Conservation (phyloP, 2,329 filamentous ascomycete species). For the Penicillium sp. region DNA sequence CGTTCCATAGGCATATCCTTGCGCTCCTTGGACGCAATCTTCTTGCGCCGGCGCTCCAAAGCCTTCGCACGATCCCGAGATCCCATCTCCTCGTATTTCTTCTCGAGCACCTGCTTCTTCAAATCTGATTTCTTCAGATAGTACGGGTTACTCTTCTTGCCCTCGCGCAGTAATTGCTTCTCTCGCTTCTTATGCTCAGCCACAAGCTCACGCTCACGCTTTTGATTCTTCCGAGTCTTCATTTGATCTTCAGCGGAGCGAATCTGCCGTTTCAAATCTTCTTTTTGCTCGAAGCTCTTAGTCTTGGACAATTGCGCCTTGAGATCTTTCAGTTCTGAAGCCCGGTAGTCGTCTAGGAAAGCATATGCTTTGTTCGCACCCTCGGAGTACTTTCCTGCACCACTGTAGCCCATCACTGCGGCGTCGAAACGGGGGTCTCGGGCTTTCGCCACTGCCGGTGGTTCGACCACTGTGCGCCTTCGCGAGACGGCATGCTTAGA, state of each 20-base stretch:
- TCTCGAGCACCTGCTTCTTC: slow-evolving; percentile 80
- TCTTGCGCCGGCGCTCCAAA: slow-evolving; percentile 88
- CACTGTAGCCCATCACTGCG: slow-evolving; percentile 48
- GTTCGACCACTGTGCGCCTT: slow-evolving; percentile 71
- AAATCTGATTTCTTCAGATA: slow-evolving; percentile 91
- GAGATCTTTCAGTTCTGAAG: slow-evolving; percentile 78
- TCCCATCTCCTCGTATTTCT: slow-evolving; percentile 82
- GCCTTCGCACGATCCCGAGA: slow-evolving; percentile 81
- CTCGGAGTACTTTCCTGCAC: slow-evolving; percentile 39
- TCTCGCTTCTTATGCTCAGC: slow-evolving; percentile 79
- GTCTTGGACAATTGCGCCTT: slow-evolving; percentile 68
- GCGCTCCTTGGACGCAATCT: slow-evolving; percentile 82
- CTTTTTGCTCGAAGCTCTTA: slow-evolving; percentile 68
- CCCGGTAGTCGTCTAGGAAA: slow-evolving; percentile 86
- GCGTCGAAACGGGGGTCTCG: slow-evolving; percentile 91
- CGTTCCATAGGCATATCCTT: slow-evolving; percentile 68
- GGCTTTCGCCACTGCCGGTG: slow-evolving; percentile 59
- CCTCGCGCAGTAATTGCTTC: slow-evolving; percentile 81
- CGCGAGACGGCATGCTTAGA: slow-evolving; percentile 84
- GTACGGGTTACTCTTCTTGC: slow-evolving; percentile 79
- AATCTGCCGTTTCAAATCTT: slow-evolving; percentile 72
- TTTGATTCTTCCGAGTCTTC: slow-evolving; percentile 71
- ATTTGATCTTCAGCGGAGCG: slow-evolving; percentile 78
- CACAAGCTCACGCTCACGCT: slow-evolving; percentile 70
- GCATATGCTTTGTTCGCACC: slow-evolving; percentile 74